Base-by-base conservation (phyloP, 2,329 filamentous ascomycete genomes). In the Thelonectria olida region DNA sequence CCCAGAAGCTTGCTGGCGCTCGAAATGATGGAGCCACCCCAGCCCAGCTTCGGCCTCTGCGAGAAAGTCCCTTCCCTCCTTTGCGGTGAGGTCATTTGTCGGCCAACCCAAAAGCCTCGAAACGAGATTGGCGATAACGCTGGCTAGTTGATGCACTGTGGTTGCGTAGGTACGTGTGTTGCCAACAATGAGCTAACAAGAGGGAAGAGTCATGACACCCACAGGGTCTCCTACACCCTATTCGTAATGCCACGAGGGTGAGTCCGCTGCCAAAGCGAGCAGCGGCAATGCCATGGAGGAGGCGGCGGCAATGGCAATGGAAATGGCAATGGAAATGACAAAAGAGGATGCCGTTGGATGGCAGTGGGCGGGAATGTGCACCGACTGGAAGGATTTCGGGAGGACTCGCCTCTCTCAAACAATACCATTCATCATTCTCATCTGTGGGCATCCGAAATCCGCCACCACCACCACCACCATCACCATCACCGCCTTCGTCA, bases 1-100 rank as follows among this genome's bases (percentile, higher is more conserved):
- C 57, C 70, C 70, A 72, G 70, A 72, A 72, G 70, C 62, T 64
- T 69, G 66, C 66, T n/a, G n/a, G n/a, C n/a, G n/a, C n/a, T n/a
- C n/a, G n/a, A 69, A 68, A 67, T 62, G 58, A 66, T 64, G 62
- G 64, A 68, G 69, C 56, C 27, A 31, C 60, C 55, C 65, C 66
- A 64, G 62, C 67, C 62, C 66, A 69, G 66, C 61, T 63, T 70
- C 68, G 68, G 68, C 65, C 67, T 48, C 68, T 70, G 69, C 68
- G 68, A 71, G 58, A n/a, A n/a, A n/a, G n/a, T n/a, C n/a, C 66
- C 39, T 7, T 41, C 6, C 4, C 5, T 47, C 31, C 45, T 49
- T 54, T 57, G 67, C 54, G 55, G 63, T 64, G 63, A 64, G 63
- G 64, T 64, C 55, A 65, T 55, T 59, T 25, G 20, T 51, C 54